A percentile compares a stretch with the other conserved stretches of the same genome.
phyloP scores from a whole-genome alignment of 2,329 filamentous ascomycete genomes.

The Piedraia hortae region DNA sequence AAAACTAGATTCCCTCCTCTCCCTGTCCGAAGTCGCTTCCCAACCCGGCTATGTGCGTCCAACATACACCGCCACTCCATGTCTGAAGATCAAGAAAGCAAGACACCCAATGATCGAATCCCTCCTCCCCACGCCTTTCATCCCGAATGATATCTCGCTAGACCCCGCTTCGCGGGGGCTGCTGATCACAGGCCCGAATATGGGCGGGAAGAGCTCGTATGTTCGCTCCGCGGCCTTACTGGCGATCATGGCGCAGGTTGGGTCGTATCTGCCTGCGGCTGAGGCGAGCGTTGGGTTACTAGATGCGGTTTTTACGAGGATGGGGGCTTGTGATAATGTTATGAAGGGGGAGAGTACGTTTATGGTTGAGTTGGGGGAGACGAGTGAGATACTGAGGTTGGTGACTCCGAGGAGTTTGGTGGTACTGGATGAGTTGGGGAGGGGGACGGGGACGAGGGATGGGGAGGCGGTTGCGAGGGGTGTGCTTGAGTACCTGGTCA shows the following conservation, averaged over 20 bases:
- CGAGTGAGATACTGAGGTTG: slow-evolving; percentile 65
- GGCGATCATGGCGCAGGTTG: slow-evolving; percentile 78
- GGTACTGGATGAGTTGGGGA: slow-evolving; percentile 79
- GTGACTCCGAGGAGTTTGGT: slow-evolving; percentile 65
- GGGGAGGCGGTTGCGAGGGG: slow-evolving; percentile 87
- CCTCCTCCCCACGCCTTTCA: slow-evolving; percentile 58
- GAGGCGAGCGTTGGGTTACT: slow-evolving; percentile 50
- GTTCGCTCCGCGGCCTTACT: slow-evolving; percentile 81
- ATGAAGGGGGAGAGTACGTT: slow-evolving; percentile 87
- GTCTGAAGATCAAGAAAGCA: slow-evolving; percentile 43
- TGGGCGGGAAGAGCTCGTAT: slow-evolving; percentile 97
- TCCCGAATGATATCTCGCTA: slow-evolving; percentile 63
- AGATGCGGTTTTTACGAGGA: slow-evolving; percentile 81
- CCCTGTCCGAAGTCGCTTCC: slow-evolving; percentile 54
- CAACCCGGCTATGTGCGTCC: slow-evolving; percentile 77
- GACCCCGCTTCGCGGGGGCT: slow-evolving; percentile 44
- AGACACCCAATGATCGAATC: slow-evolving; percentile 94
- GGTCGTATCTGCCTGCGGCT: slow-evolving; percentile 70
- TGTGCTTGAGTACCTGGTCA: slow-evolving; percentile 61
- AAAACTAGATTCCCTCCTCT: slow-evolving; percentile 69
- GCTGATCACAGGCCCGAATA: slow-evolving; percentile 88
- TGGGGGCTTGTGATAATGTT: slow-evolving; percentile 90
- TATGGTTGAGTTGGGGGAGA: slow-evolving; percentile 93
- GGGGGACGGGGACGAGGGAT: slow-evolving; percentile 76
- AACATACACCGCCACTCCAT: slow-evolving; percentile 32